Evolutionary conservation across 148 eudicot genomes (phyloP).

Genomic region (Fallopia convolvulus): DNA sequence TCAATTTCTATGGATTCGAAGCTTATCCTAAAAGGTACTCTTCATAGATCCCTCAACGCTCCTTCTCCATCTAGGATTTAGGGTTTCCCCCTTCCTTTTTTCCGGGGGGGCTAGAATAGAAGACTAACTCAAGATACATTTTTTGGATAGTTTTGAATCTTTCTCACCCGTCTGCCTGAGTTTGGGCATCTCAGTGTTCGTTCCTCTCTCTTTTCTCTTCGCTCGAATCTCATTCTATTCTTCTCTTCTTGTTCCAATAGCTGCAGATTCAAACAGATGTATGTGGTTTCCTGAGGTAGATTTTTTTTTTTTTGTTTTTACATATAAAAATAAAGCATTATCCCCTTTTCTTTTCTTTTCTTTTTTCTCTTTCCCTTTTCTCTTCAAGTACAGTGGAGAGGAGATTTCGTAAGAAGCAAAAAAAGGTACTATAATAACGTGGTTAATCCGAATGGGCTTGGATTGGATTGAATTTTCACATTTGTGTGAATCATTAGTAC

Average conservation of each 20-base stretch:
- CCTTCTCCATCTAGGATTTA: background rate
- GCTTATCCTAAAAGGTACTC: conserved; percentile 18
- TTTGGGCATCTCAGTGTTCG: background rate
- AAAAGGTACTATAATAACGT: background rate
- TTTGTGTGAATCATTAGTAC: background rate
- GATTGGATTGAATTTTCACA: background rate
- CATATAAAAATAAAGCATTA: background rate
- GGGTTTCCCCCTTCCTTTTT: background rate
- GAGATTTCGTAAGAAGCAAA: background rate
- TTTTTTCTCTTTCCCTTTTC: background rate
- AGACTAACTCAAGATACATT: too few species aligned
- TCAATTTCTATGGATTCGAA: conserved; percentile 14
- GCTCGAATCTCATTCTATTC: background rate
- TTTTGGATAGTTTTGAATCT: conserved; percentile 1
- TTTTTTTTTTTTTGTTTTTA: background rate
- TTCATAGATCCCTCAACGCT: conserved; percentile 3
- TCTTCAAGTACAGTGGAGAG: background rate
- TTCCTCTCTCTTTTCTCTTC: too few species aligned
- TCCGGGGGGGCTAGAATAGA: background rate
- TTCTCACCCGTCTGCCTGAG: background rate
- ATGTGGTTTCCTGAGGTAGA: conserved; percentile 8
- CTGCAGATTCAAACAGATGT: background rate
- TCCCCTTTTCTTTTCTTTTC: background rate
- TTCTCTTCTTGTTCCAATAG: background rate
- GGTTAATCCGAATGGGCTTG: background rate